Percentiles rank a stretch among this genome's conserved stretches.
phyloP scores from a whole-genome alignment of 1,284 basidiomycete species.

The Amylostereum chailletii region DNA sequence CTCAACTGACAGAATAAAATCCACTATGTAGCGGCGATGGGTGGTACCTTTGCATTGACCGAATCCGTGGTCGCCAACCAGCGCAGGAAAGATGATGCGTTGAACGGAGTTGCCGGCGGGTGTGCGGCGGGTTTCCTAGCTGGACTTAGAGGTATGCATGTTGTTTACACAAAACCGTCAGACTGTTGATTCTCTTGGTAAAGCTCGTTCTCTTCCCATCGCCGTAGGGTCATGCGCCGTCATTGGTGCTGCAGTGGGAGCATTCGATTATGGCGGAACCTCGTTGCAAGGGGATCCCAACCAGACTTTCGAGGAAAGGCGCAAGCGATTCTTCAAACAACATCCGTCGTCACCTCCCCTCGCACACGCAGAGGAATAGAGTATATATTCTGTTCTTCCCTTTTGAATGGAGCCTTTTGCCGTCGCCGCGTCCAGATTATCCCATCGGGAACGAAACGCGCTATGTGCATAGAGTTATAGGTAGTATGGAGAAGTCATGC shows the following conservation, averaged over 20 bases:
- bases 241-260: conserved; percentile 75
- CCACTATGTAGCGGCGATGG: conserved; percentile 71
- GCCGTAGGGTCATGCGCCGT: conserved; percentile 77
- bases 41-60: conserved; percentile 78
- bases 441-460: neutral
- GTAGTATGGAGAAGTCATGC: too few relatives aligned
- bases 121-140: conserved; percentile 92
- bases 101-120: conserved; percentile 83
- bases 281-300: conserved; percentile 35
- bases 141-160: conserved; percentile 64
- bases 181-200: conserved; percentile 9
- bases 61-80: conserved; percentile 78
- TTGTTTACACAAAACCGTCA: conserved; percentile 1
- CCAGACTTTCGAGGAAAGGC: conserved; percentile 47
- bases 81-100: conserved; percentile 72
- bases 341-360: conserved; percentile 23
- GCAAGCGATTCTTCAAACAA: conserved; percentile 68
- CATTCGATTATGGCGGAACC: conserved; percentile 77
- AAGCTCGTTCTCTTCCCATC: conserved; percentile 80
- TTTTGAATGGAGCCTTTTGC: neutral
- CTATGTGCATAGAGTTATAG: too few relatives aligned
- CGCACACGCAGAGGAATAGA: conserved; percentile 18
- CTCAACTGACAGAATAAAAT: conserved; percentile 2
- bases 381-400: conserved; percentile 9
- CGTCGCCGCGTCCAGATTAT: neutral